These are phyloP conservation scores for Malus sieversii DNA, from an alignment of 306 rosid genomes.

Conservation along the genomic window DNA sequence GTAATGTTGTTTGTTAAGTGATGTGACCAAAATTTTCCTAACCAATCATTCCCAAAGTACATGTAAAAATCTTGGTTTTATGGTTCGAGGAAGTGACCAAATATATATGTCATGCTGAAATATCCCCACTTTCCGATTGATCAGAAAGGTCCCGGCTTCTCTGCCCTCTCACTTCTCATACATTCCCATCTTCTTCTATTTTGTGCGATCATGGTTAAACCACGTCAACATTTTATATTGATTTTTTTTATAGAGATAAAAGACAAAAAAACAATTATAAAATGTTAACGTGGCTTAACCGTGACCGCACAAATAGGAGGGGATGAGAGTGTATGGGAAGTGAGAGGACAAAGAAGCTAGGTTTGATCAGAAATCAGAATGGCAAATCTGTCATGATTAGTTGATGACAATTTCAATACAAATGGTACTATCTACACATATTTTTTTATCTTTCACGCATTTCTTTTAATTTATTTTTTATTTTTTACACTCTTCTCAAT, in stretches of 20 bases:
- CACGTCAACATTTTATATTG: too few species aligned
- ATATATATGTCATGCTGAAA: neutral
- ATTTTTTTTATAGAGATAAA: too few species aligned
- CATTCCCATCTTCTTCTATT: rapidly evolving
- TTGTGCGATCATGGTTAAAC: too few species aligned
- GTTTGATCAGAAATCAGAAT: neutral
- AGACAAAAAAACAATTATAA: too few species aligned
- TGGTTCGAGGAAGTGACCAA: neutral
- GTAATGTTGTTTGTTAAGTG: neutral
- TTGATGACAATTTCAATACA: neutral
- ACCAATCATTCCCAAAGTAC: neutral
- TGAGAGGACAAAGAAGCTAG: too few species aligned
- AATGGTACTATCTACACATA: too few species aligned
- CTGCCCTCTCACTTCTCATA: rapidly evolving
- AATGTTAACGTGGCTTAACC: too few species aligned
- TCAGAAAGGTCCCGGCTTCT: too few species aligned
- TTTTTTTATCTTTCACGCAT: too few species aligned
- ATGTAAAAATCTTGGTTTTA: neutral
- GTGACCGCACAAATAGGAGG: too few species aligned
- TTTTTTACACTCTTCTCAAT: rapidly evolving
- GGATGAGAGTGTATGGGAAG: too few species aligned
- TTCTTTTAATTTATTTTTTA: too few species aligned
- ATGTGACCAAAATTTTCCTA: neutral
- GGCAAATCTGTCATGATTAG: neutral
- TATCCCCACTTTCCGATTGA: neutral